Base-by-base conservation (phyloP, 1,284 basidiomycete genomes). In the Tranzscheliella williamsii region DNA sequence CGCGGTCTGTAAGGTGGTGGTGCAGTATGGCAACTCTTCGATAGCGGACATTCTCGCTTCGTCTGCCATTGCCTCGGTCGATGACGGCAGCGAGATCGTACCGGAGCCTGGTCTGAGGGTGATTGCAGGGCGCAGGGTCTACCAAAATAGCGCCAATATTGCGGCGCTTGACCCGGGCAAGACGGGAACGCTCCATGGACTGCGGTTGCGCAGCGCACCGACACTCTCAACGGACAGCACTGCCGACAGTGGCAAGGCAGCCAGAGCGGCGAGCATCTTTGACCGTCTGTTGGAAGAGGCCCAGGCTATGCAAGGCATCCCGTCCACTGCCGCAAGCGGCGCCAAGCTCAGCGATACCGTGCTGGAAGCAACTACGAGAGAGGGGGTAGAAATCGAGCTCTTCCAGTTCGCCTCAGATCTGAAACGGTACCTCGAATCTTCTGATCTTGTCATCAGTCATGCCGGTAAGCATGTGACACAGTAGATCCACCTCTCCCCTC, bases 371-470 rank as follows among this genome's bases (percentile, higher is more conserved):
- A 50, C 38, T 3, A 52, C 46, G 21, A 22, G 38, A 15, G 24
- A 46, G 6, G 54, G 51, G 11, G 41, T 70, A 15, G 46, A 66
- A 12, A 32, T 70, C 17, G 38, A 57, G 18, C 18, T 62, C n/a
- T 64, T 70, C 30, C 47, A 49, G 4, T 73, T 67, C 24, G 52
- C 70, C 2, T 50, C 62, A 0, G 41, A 52, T 24, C 53, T 73
- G 18, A 31, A 33, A 12, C n/a, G 37, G 22, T 57, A 53, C 52
- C 86, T 88, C 55, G 79, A 81, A 35, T 79, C 75, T 12, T 86
- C 89, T 20, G 86, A 91, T 74, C 78, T 91, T 35, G 84, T 97
- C 40, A 87, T 97, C 30, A 89, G 90, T 72, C 93, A 97, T 83
- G 93, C 91, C 71, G 92, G 92, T 92, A 75, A 65, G 84, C 67